These are phyloP conservation scores for Mangifera indica DNA, from an alignment of 345 rosid species.

Conservation along the genomic window DNA sequence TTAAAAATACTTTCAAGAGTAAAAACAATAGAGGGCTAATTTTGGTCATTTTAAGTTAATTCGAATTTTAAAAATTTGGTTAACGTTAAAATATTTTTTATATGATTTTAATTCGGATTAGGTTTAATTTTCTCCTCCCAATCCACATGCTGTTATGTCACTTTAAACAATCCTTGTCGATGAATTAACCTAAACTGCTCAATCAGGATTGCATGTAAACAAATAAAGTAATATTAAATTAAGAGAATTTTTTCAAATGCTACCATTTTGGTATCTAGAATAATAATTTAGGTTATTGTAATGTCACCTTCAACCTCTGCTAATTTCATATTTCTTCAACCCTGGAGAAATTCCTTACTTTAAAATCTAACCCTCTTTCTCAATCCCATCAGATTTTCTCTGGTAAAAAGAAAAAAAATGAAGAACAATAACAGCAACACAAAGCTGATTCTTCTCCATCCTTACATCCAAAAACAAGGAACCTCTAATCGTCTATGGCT, in stretches of 20 bases:
- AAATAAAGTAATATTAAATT: conserved; percentile 3
- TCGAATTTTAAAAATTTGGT: too few relatives aligned
- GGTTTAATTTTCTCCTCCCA: conserved; percentile 15
- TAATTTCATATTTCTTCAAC: conserved; percentile 7
- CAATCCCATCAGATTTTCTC: conserved; percentile 20
- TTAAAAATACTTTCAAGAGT: too few relatives aligned
- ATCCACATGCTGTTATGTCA: conserved; percentile 13
- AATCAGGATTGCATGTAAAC: conserved; percentile 22
- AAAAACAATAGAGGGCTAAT: too few relatives aligned
- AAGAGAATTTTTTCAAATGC: conserved; percentile 4
- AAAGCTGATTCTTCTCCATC: conserved; percentile 89
- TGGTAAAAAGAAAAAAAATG: conserved; percentile 41
- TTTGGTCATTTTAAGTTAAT: too few relatives aligned
- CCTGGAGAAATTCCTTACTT: too few relatives aligned
- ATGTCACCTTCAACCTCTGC: conserved; percentile 41
- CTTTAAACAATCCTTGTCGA: background rate
- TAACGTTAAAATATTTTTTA: too few relatives aligned
- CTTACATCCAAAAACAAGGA: conserved; percentile 90
- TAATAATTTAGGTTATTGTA: conserved; percentile 14
- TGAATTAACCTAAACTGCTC: conserved; percentile 10
- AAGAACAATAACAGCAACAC: conserved; percentile 74
- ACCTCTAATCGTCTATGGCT: conserved; percentile 81
- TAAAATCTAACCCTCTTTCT: conserved; percentile 39
- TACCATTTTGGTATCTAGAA: conserved; percentile 16
- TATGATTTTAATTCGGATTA: too few relatives aligned